Conservation (phyloP, 371 early-diverging fungal genomes). For the Syncephalis fuscata region DNA sequence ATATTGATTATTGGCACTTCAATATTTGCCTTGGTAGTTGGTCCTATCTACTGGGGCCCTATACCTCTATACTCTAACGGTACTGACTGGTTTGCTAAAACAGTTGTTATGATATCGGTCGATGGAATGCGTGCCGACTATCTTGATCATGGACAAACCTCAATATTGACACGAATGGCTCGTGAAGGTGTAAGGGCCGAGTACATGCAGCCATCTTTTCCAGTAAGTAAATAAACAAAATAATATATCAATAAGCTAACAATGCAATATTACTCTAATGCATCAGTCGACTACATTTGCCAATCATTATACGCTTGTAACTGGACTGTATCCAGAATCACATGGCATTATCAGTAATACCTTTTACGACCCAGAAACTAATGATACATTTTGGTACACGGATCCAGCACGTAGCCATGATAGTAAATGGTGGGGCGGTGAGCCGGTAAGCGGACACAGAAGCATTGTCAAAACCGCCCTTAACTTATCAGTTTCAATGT, state of each 20-base stretch:
- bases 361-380: constrained; percentile 60
- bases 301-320: constrained; percentile 84
- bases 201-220: constrained; percentile 59
- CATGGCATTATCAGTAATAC: constrained; percentile 89
- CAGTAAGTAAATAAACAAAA: constrained; percentile 19
- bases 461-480: too few relatives aligned
- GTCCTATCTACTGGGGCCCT: neutral
- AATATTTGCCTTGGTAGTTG: too few relatives aligned
- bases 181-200: constrained; percentile 30
- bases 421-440: constrained; percentile 78
- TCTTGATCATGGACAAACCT: constrained; percentile 53
- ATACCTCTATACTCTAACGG: constrained; percentile 26
- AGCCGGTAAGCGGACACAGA: constrained; percentile 42
- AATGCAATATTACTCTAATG: neutral
- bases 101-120: constrained; percentile 74
- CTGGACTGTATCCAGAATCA: constrained; percentile 78
- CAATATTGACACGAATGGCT: constrained; percentile 19
- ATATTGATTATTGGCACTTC: too few relatives aligned
- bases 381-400: constrained; percentile 63
- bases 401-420: constrained; percentile 29
- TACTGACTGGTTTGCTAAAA: constrained; percentile 46
- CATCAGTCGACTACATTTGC: constrained; percentile 66
- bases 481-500: too few relatives aligned
- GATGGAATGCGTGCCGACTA: constrained; percentile 86
- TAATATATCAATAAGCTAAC: neutral